Conservation (phyloP, 73 alveolate genomes). For the Durusdinium trenchii region DNA sequence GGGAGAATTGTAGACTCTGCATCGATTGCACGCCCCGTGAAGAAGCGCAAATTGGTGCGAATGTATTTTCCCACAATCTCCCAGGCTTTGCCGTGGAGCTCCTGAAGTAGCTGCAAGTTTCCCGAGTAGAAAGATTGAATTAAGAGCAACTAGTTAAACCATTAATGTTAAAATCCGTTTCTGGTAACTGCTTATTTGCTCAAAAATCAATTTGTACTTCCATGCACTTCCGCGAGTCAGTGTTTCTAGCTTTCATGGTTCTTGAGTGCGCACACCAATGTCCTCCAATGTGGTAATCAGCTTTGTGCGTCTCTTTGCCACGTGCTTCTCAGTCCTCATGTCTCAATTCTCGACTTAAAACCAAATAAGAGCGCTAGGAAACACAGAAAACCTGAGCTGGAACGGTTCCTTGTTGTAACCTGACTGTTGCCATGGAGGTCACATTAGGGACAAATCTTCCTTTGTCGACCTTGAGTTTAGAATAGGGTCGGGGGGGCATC, state of each 20-base stretch:
- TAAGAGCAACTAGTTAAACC: not conserved
- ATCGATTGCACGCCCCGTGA: not conserved
- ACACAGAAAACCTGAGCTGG: too few relatives aligned
- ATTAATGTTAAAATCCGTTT: too few relatives aligned
- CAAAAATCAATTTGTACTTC: too few relatives aligned
- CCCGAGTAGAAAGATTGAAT: too few relatives aligned
- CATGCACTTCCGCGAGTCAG: not conserved
- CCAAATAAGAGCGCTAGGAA: too few relatives aligned
- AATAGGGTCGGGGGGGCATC: too few relatives aligned
- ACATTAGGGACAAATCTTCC: too few relatives aligned
- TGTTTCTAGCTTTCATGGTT: not conserved
- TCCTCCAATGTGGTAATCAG: not conserved
- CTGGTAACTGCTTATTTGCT: not conserved
- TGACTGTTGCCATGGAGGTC: too few relatives aligned
- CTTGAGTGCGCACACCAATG: not conserved
- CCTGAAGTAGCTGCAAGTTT: not conserved
- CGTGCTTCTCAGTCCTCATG: not conserved
- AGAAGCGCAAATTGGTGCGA: not conserved
- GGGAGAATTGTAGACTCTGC: not conserved
- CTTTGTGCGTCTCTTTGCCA: constrained; percentile 2
- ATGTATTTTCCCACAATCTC: not conserved
- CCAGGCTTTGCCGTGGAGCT: not conserved
- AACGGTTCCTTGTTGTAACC: too few relatives aligned
- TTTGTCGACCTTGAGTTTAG: too few relatives aligned
- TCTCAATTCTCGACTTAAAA: too few relatives aligned